Base-by-base conservation (phyloP, 2,329 filamentous ascomycete genomes). In the Xylaria sp. region DNA sequence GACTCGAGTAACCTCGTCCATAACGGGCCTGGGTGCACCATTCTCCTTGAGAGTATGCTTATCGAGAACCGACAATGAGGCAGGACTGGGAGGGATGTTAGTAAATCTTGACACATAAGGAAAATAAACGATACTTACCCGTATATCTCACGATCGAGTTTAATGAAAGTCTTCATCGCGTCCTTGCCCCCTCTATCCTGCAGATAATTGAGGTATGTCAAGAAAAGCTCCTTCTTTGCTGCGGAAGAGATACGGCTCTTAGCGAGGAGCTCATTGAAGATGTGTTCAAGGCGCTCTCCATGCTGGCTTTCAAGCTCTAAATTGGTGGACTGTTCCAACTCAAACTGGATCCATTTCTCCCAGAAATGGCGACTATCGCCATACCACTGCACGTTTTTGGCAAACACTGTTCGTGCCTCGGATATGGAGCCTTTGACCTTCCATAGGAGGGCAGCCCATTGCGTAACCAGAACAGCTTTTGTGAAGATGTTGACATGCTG, bases 381-480 rank as follows among this genome's bases (percentile, higher is more conserved):
- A 78, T 97, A 97, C 85, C 90, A 93, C 77, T 94, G 90, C 64
- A 92, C 86, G 74, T 97, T 95, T 80, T 91, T 92, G 69, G 89
- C 83, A 82, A 95, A 98, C 0, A 97, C 88, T 61, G 91, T 88
- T 32, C 96, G 92, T 47, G 94, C 94, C 75, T 95, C 93, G 9
- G 93, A 90, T 0, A 89, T 84, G 0, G 90, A 91, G 17, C 93
- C 92, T 82, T 95, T 94, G 77, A 91, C 88, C 81, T 94, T 96
- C 93, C 93, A 98, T 51, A 97, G 78, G 64, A 98, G 84, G 30
- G 88, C 86, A 1, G 95, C 95, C 92, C 94, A 97, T 76, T 97
- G 93, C 0, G 92, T 92, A 48, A 97, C 92, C 34, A 98, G 85
- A 1, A 93, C 90, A 8, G 94, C 94, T 79, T 97, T 97, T 60